Evolutionary conservation across 2,329 filamentous ascomycete species (phyloP), one percentile per base, ranked within the genome.

Genomic region (Fusarium sp.): DNA sequence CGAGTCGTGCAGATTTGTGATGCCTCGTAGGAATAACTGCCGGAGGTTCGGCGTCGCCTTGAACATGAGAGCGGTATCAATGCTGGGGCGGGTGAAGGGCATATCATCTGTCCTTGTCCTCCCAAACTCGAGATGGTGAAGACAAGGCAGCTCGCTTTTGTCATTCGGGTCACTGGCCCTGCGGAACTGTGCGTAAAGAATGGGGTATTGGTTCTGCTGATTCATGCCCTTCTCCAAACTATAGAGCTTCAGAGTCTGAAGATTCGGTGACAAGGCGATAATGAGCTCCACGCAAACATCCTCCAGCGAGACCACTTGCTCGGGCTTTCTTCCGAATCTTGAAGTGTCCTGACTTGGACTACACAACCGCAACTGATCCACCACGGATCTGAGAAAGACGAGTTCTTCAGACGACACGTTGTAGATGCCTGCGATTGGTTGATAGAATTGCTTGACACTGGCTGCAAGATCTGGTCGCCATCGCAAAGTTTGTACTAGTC

Each of bases 221-320:
- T 40, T 12, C 6, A 9, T n/a, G 2, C 13, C 44, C 10, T 58
- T 50, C 8, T 58, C 36, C 12, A 27, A 31, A 12, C 43, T 58
- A 10, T 34, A 58, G 34, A 58, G 31, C 41, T 36, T 51, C 27
- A 58, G 16, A 7, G 55, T 50, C 18, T 40, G 15, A 6, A 58
- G 55, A 10, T 50, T 58, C 12, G 44, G 23, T 11, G 55, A 40
- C 28, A 51, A n/a, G 16, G 27, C n/a, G 55, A 58, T 41, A n/a
- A 58, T 27, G 43, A 58, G 43, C 41, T 58, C 55, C 18, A 50
- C 23, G 34, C 44, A 48, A 27, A 51, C 43, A 31, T 58, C 55
- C 23, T 58, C 55, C 4, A 50, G 55, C 10, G 51, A 10, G n/a
- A 58, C 9, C 12, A 18, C 23, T 9, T 34, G 44, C 5, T 11